Percentiles rank a stretch among this genome's conserved stretches.
These are phyloP conservation scores for Yarrowia yakushimensis DNA, from an alignment of 805 yeast genomes.

Conservation along the genomic window DNA sequence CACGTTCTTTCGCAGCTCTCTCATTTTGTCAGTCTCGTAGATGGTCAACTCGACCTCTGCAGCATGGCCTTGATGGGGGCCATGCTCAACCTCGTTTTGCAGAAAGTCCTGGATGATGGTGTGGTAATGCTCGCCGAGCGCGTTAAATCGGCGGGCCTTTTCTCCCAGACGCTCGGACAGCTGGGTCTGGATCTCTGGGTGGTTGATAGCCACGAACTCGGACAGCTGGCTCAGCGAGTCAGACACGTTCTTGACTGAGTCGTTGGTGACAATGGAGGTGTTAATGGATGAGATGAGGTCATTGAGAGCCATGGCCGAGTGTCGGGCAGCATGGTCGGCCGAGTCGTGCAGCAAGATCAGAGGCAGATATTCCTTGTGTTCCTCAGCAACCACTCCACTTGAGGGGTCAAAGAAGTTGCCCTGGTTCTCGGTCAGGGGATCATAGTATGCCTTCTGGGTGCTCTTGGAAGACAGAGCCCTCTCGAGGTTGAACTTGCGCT, in stretches of 20 bases:
- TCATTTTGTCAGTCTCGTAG: conserved; percentile 22
- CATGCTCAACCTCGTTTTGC: conserved; percentile 16
- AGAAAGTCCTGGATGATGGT: conserved; percentile 19
- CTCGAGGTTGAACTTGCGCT: conserved; percentile 6
- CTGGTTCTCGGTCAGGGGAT: conserved; percentile 27
- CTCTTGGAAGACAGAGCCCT: conserved; percentile 5
- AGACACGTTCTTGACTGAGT: conserved; percentile 30
- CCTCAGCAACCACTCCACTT: conserved; percentile 31
- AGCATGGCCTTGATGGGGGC: conserved; percentile 24
- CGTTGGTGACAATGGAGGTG: conserved; percentile 32
- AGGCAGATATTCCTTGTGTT: conserved; percentile 33
- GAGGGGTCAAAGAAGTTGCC: conserved; percentile 32
- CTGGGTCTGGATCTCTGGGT: conserved; percentile 26
- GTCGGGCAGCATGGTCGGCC: conserved; percentile 30
- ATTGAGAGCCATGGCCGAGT: conserved; percentile 32
- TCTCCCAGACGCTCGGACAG: conserved; percentile 26
- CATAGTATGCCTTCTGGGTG: background rate
- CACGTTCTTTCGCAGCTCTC: conserved; percentile 28
- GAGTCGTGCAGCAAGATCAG: conserved; percentile 33
- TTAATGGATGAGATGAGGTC: conserved; percentile 33
- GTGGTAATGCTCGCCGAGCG: conserved; percentile 25
- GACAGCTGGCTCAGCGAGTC: conserved; percentile 27
- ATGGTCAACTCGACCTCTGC: conserved; percentile 23
- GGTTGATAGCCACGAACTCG: conserved; percentile 16
- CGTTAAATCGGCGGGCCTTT: conserved; percentile 27